Evolutionary conservation across 352 stramenopile species (phyloP), one percentile per base, ranked within the genome.

Genomic region (Globisporangium barbulae): DNA sequence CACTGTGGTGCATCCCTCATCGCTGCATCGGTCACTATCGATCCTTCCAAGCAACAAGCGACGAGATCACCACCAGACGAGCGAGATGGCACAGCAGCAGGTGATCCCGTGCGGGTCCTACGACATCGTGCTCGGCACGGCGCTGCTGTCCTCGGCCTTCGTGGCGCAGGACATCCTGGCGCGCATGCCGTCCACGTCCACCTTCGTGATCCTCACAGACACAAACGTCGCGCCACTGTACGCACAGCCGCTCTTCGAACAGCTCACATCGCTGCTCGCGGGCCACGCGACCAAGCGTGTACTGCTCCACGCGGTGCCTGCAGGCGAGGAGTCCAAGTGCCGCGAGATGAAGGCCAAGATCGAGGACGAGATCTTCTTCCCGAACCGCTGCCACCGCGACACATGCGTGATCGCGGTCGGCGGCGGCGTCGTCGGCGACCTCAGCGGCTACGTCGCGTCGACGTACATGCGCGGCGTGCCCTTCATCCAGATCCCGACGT

Each of bases 391-490:
- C 75, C 85, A 94, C 45, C 85, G 85, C 41, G 85, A 94, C 67
- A 89, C 83, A 45, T 93, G 82, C 70, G 68, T 94, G 13, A 74
- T 97, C 28, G 87, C 85, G 3, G 76, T 99, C 35, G 97, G 97
- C 53, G 97, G 97, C 33, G 97, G 97, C 56, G 97, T 99, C 31
- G 98, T 99, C 67, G 97, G 96, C 21, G 97, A 99, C 74, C 90
- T 99, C 74, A 95, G 96, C 13, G 97, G 97, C 19, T 99, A 99
- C 79, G 93, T 98, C n/a, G 93, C 95, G 3, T 79, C 97, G 45
- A 98, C 98, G 48, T 99, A 99, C 82, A 97, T 98, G 83, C 89
- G 97, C 53, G 97, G 79, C 57, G 80, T 93, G 47, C 80, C 79
- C 8, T 92, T 93, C 60, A 69, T 94, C 39, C 85, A 98, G 72